Conservation (phyloP, 2,329 filamentous ascomycete genomes). For the Clonostachys solani region DNA sequence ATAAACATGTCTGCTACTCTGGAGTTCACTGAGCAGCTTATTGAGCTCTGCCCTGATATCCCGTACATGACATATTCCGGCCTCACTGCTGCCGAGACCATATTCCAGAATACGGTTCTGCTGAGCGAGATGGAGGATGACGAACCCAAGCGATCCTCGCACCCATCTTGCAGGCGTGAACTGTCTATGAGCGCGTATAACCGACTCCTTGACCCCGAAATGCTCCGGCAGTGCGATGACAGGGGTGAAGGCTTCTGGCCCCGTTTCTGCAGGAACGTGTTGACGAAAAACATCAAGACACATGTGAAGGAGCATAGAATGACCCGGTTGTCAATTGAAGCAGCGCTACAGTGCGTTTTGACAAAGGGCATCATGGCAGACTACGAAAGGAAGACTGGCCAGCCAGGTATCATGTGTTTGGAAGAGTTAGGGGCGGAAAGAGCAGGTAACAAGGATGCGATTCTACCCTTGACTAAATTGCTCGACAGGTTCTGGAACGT, state of each 20-base stretch:
- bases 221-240: not conserved
- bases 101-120: constrained; percentile 3
- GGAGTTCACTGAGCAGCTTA: not conserved
- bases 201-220: constrained; percentile 1
- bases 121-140: not conserved
- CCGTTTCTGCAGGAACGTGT: not conserved
- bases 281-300: not conserved
- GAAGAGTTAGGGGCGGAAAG: too few relatives aligned
- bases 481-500: too few relatives aligned
- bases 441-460: too few relatives aligned
- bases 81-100: constrained; percentile 1
- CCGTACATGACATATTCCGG: not conserved
- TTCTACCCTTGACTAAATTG: too few relatives aligned
- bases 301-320: not conserved
- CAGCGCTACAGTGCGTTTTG: not conserved
- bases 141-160: not conserved
- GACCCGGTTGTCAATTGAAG: not conserved
- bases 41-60: not conserved
- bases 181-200: not conserved
- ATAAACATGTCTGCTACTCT: constrained; percentile 3
- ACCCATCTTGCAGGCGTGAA: not conserved
- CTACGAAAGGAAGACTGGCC: not conserved
- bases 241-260: constrained; percentile 3
- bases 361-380: not conserved
- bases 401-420: too few relatives aligned